Conservation (phyloP, 2,329 filamentous ascomycete species). For the Apiospora sp. region DNA sequence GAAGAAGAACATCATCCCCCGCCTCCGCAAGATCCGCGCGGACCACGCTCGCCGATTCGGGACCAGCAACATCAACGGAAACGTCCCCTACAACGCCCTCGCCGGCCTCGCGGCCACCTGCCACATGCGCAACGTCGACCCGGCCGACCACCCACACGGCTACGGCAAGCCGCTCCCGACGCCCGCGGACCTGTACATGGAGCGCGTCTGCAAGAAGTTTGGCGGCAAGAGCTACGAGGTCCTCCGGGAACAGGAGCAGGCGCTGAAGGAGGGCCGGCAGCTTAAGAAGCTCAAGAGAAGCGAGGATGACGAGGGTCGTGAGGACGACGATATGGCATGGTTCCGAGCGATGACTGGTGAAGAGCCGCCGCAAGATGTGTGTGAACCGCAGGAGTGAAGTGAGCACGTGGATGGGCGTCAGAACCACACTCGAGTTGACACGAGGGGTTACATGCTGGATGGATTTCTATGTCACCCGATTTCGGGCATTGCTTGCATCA, state of each 20-base stretch:
- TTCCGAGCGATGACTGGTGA: neutral
- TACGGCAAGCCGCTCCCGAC: neutral
- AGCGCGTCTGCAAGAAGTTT: neutral
- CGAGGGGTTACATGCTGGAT: neutral
- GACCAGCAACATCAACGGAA: neutral
- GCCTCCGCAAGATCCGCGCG: neutral
- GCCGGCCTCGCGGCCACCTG: slow-evolving; percentile 14
- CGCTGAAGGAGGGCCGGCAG: neutral
- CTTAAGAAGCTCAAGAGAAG: slow-evolving; percentile 4
- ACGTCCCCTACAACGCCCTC: neutral
- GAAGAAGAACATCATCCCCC: neutral
- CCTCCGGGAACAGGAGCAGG: neutral
- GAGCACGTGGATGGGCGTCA: neutral
- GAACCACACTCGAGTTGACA: neutral
- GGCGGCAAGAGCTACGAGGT: neutral
- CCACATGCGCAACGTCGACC: slow-evolving; percentile 4
- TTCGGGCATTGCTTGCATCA: neutral
- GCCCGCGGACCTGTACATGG: neutral
- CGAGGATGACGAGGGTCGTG: no score
- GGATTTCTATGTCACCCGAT: neutral
- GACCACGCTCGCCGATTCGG: neutral
- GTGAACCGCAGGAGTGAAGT: neutral
- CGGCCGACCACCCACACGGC: slow-evolving; percentile 9
- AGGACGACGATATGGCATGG: neutral
- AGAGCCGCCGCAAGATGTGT: neutral